These are phyloP conservation scores for Juglanconis oblonga DNA, from an alignment of 2,329 filamentous ascomycete genomes.

Conservation along the genomic window DNA sequence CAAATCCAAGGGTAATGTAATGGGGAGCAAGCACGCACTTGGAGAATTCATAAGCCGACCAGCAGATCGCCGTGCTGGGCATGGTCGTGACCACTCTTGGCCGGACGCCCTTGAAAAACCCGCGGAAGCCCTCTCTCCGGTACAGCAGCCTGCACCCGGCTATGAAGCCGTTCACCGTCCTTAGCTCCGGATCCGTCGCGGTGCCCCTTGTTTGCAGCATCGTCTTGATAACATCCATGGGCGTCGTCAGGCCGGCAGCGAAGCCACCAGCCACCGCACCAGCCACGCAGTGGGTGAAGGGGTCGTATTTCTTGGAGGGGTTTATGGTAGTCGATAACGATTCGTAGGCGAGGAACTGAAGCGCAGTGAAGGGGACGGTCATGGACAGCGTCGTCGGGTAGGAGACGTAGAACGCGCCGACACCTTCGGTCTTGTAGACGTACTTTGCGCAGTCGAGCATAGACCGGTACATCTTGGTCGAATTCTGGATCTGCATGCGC, in stretches of 20 bases:
- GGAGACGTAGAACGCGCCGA: slow-evolving; percentile 94
- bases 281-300: slow-evolving; percentile 87
- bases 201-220: slow-evolving; percentile 88
- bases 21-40: slow-evolving; percentile 50
- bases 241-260: slow-evolving; percentile 89
- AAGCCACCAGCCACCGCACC: slow-evolving; percentile 91
- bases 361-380: slow-evolving; percentile 96
- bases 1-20: not conserved
- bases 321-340: slow-evolving; percentile 94
- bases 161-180: slow-evolving; percentile 78
- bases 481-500: slow-evolving; percentile 97
- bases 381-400: slow-evolving; percentile 97
- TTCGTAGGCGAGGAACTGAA: slow-evolving; percentile 97
- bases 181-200: slow-evolving; percentile 74
- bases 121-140: slow-evolving; percentile 75
- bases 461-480: slow-evolving; percentile 79
- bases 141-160: slow-evolving; percentile 80
- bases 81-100: slow-evolving; percentile 94
- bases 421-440: slow-evolving; percentile 82
- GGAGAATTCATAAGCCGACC: slow-evolving; percentile 73
- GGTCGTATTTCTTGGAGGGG: slow-evolving; percentile 80
- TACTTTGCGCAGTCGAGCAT: slow-evolving; percentile 83
- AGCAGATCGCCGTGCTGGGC: slow-evolving; percentile 99
- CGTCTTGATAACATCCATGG: slow-evolving; percentile 97
- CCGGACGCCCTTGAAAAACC: slow-evolving; percentile 91